These are phyloP conservation scores for Platanus orientalis DNA, from an alignment of 164 flowering plant species.

Conservation along the genomic window DNA sequence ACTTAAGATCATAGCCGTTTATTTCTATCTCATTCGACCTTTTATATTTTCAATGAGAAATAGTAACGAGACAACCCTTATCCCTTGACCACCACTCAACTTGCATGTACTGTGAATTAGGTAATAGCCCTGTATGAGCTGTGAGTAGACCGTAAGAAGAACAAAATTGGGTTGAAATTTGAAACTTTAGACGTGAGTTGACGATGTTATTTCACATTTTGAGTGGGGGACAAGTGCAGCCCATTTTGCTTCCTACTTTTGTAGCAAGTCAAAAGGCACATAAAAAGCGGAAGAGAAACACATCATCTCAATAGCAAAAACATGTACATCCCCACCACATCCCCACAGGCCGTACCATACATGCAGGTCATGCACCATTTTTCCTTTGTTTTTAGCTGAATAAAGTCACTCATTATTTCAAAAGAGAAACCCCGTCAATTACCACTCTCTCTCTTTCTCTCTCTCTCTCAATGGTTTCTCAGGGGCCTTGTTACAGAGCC, in stretches of 20 bases:
- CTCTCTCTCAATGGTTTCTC: constrained; percentile 18
- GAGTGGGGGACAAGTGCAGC: constrained; percentile 35
- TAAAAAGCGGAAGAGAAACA: constrained; percentile 10
- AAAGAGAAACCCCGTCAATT: constrained; percentile 4
- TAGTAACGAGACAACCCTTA: no score
- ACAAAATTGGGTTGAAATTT: no score
- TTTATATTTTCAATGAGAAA: no score
- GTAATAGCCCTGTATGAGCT: no score
- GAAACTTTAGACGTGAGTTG: no score
- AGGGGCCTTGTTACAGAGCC: constrained; percentile 31
- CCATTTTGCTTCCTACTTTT: constrained; percentile 21
- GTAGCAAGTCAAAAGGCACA: constrained; percentile 29
- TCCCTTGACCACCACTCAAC: no score
- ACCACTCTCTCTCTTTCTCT: constrained; percentile 7
- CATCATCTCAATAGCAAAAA: neutral
- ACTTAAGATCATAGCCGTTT: no score
- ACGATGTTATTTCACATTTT: neutral
- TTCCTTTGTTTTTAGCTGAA: neutral
- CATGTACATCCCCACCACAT: neutral
- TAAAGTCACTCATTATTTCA: neutral
- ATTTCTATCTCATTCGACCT: no score
- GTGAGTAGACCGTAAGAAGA: no score
- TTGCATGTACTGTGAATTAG: no score
- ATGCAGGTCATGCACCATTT: constrained; percentile 37
- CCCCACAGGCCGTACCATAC: constrained; percentile 31